Base-by-base conservation (phyloP, 257 asterid genomes). In the Forsythia viridissima region DNA sequence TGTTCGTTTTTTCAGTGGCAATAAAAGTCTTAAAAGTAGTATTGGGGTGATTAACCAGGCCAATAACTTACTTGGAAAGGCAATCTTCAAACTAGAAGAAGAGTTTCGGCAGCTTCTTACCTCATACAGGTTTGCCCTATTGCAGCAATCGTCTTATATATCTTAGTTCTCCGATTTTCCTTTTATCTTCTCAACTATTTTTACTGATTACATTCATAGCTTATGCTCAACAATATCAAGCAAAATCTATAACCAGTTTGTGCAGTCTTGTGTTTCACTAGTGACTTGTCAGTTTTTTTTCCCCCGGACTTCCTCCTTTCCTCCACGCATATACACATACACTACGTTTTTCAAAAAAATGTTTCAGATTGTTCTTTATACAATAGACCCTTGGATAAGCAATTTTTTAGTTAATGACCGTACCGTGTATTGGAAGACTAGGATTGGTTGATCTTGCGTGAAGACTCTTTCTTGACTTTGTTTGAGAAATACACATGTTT, bases 101-200 rank as follows among this genome's bases (percentile, higher is more conserved):
- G 99, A 92, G 75, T 96, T 88, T 74, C 91, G 90, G 75, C 93
- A 91, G 85, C 94, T 96, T 80, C 92, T 96, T 76, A 72, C 79
- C 55, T 79, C 91, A 43, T 88, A 93, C 88, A 92, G 99, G 99
- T 95, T 74, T 83, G 71, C 80, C 48, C 70, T 34, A 65, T 77
- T 76, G 30, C 57, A 75, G 21, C 63, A 34, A 39, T 81, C 43
- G 57, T 76, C 18, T 61, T 11, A 37, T 51, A 24, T 39, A 77
- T 68, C 63, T 46, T 46, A 39, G 8, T 75, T 82, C 52, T 4
- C 75, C 24, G 24, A 43, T 52, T 74, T 24, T 71, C 48, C 24
- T 18, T 18, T 72, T 10, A 61, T 11, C 43, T 46, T 67, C 6
- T 38, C 12, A 20, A 68, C 16, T 30, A 55, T 75, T 8, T 72